Base-by-base conservation (phyloP, 768 basidiomycete species). In the Leucocoprinus leucothites region DNA sequence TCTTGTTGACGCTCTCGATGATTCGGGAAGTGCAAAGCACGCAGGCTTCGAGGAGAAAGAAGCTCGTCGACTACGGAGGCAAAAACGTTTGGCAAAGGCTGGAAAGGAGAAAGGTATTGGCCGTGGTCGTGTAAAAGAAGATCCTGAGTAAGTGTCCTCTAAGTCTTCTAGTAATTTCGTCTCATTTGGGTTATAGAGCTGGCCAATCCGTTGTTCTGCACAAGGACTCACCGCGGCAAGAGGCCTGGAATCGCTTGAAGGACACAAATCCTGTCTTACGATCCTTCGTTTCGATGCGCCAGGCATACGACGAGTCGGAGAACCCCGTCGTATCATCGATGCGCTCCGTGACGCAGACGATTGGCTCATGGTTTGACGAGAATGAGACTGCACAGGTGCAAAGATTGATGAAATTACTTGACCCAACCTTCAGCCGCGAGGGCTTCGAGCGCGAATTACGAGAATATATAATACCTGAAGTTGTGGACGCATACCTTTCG, bases 311-410 rank as follows among this genome's bases (percentile, higher is more conserved):
- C 63, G 94, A 98, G 63, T 96, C 94, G 2, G 97, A 99, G 68
- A 89, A 95, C 64, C 89, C 94, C 4, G 75, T 97, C 51, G 79
- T 98, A 24, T 81, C 85, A 3, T 84, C 86, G 14, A 65, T 97
- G 53, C 89, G 97, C 36, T 79, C 82, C 6, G 87, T 97, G 48
- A 95, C 94, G 1, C 79, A 86, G 41, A 89, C 88, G 0, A 78
- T 99, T 48, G 93, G 91, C 2, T 84, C 87, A 2, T 92, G 89
- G 86, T 93, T 94, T 63, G 96, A 98, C 56, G 97, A 99, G 75
- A 99, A 91, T 65, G 97, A 99, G 75, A 94, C 89, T 44, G 97
- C 97, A n/a, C 90, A 91, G 68, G 96, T 98, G 26, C 85, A 88
- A 64, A 81, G 91, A 57, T 71, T 86, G 65, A 91, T 98, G 84